Base-by-base conservation (phyloP, 164 flowering plant species). In the Saururus chinensis region DNA sequence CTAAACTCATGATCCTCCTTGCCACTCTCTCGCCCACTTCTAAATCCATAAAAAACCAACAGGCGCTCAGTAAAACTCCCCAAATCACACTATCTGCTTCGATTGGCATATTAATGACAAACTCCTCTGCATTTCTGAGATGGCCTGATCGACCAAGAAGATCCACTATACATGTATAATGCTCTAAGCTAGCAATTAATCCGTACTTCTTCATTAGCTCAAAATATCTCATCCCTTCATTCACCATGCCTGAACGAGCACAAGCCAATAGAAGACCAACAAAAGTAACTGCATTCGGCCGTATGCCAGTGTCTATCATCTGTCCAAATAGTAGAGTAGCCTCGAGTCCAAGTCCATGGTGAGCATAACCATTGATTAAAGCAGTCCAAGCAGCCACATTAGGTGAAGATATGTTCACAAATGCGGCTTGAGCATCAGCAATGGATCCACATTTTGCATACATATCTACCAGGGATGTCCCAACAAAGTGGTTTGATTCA, bases 311-410 rank as follows among this genome's bases (percentile, higher is more conserved):
- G 42, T 64, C 56, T 53, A 79, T 48, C 92, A 91, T 86, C 25
- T 60, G 63, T 22, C 77, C 64, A 64, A 86, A 88, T 22, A 79
- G 73, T 37, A 61, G n/a, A 10, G 82, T 40, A 40, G 87, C 87
- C 48, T 80, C 77, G 42, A 40, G 65, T 55, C 82, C 85, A 60
- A 76, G 73, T 8, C 89, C 87, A 72, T 88, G 83, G 60, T 78
- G 74, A 19, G 87, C 88, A 74, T 67, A 76, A 3, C 86, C 92
- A 70, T 77, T 74, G n/a, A 90, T 81, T 60, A 90, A 68, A 64
- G 88, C 82, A 0, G 88, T 86, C 87, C 85, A 87, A 37, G 95
- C 82, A 10, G 84, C 85, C 64, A 86, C 92, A 73, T 86, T 84
- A n/a, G 88, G 86, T 7, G 73, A 73, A 52, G 70, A 56, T 25